A percentile compares a stretch with the other conserved stretches of the same genome.
Conservation (phyloP, 1,284 basidiomycete genomes). For the Leccinum subrobustum region DNA sequence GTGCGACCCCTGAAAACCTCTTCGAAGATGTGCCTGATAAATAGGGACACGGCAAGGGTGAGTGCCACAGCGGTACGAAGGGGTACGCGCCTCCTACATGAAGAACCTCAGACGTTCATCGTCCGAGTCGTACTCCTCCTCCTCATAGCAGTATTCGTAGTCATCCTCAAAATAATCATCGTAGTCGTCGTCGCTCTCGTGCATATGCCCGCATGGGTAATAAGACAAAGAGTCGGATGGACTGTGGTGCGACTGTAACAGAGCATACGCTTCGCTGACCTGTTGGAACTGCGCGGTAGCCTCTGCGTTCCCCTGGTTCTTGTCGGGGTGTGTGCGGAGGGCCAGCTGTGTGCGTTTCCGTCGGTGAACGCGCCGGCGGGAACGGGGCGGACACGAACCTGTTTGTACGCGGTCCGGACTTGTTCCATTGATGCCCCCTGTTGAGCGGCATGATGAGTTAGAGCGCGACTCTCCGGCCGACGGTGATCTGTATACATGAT, state of each 20-base stretch:
- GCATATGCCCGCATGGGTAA: slow-evolving; percentile 14
- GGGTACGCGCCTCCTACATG: slow-evolving; percentile 32
- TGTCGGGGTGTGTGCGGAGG: slow-evolving; percentile 70
- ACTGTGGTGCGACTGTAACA: slow-evolving; percentile 54
- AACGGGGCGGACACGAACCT: slow-evolving; percentile 39
- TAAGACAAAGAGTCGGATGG: slow-evolving; percentile 25
- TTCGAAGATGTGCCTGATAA: slow-evolving; percentile 47
- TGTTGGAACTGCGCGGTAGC: slow-evolving; percentile 69
- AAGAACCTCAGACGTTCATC: slow-evolving; percentile 42
- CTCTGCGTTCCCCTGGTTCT: slow-evolving; percentile 60
- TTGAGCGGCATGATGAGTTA: slow-evolving; percentile 4
- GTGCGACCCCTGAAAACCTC: slow-evolving; percentile 43
- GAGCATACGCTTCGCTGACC: slow-evolving; percentile 64
- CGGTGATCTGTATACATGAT: not conserved
- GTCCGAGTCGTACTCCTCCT: slow-evolving; percentile 35
- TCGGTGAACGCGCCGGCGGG: slow-evolving; percentile 2
- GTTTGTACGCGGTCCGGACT: slow-evolving; percentile 66
- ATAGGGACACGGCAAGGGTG: not conserved
- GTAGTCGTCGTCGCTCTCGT: slow-evolving; percentile 26
- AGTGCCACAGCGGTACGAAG: slow-evolving; percentile 1
- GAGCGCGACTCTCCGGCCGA: not conserved
- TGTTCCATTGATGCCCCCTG: slow-evolving; percentile 60
- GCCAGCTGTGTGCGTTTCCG: slow-evolving; percentile 46
- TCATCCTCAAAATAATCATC: slow-evolving; percentile 37
- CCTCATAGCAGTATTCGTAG: slow-evolving; percentile 36